A percentile compares a stretch with the other conserved stretches of the same genome.
These are phyloP conservation scores for Mychonastes homosphaera DNA, from an alignment of 139 green algal species.

Conservation along the genomic window DNA sequence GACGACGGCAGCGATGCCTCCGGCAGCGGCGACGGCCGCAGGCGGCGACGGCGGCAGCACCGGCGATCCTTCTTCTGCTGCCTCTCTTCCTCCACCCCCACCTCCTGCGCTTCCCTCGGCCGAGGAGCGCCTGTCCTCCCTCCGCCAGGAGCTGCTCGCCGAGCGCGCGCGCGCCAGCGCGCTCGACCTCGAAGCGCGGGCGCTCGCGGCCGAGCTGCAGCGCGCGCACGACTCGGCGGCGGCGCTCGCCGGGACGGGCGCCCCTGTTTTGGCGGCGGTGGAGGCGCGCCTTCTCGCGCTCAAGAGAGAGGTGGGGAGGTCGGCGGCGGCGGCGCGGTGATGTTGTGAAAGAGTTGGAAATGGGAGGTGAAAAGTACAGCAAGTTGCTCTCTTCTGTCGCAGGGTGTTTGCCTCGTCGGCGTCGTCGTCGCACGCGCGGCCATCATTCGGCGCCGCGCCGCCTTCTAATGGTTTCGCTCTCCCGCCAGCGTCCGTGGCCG, in stretches of 20 bases:
- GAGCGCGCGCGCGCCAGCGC: constrained; percentile 17
- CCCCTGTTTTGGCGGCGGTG: constrained; percentile 30
- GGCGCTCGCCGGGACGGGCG: constrained; percentile 12
- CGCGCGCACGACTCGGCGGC: constrained; percentile 24
- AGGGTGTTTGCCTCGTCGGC: no score
- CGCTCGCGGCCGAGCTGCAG: constrained; percentile 34
- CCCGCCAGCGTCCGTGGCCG: no score
- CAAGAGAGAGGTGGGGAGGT: constrained; percentile 9
- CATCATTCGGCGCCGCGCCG: no score
- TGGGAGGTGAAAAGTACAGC: no score
- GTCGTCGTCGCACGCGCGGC: no score
- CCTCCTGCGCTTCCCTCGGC: neutral
- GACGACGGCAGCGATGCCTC: neutral
- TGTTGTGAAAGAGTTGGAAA: no score
- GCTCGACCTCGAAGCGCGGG: constrained; percentile 32
- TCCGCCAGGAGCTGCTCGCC: constrained; percentile 18
- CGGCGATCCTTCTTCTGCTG: no score
- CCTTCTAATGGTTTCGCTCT: no score
- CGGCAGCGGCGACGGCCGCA: neutral
- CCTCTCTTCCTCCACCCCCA: neutral
- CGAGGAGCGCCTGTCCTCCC: no score
- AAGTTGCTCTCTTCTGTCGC: no score
- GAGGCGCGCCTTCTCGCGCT: constrained; percentile 27
- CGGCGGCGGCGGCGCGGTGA: no score
- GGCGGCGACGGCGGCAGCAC: neutral